Evolutionary conservation across 257 asterid species (phyloP), one percentile per base, ranked within the genome.

Genomic region (Sherardia arvensis): DNA sequence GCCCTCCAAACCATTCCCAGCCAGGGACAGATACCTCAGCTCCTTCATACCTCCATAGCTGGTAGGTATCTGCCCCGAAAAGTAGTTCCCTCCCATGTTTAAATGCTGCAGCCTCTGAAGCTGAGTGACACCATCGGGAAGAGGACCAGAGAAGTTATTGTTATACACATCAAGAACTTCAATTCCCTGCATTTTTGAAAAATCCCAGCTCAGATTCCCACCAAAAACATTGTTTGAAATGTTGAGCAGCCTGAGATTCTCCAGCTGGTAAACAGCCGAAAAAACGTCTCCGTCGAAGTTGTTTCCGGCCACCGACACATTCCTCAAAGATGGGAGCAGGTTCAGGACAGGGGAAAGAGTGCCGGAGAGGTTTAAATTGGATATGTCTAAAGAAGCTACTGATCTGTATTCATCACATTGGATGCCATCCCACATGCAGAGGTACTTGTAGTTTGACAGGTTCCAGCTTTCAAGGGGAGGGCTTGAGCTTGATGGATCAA

Each of bases 351-450:
- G 78, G 5, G 80, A 62, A 9, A 78, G 33, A 32, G 73, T 66
- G 58, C 83, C 83, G 17, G 83, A 75, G 34, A 78, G 74, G 69
- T 78, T 78, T 15, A 78, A 73, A 72, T 75, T 78, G 71, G 80
- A 78, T 26, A 78, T 72, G 54, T 78, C 83, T 17, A 78, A 32
- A 2, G 83, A 62, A 26, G 71, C 65, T 20, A 78, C 66, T 28
- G 66, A 62, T 66, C 71, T 67, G 55, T 70, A 61, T 23, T 64
- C 34, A 47, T 78, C 78, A 69, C 83, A 78, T 1, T 36, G 66
- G 62, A 78, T 57, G 58, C 83, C 80, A 28, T 43, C 62, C 83
- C 83, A 78, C 36, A 48, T 56, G 47, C 83, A 78, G 8, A 78
- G 53, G 7, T 53, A 23, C 63, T 27, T 66, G 67, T 62, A 75